Evolutionary conservation across 129 eudicot species (phyloP).

Genomic region (Helianthus tuberosus): DNA sequence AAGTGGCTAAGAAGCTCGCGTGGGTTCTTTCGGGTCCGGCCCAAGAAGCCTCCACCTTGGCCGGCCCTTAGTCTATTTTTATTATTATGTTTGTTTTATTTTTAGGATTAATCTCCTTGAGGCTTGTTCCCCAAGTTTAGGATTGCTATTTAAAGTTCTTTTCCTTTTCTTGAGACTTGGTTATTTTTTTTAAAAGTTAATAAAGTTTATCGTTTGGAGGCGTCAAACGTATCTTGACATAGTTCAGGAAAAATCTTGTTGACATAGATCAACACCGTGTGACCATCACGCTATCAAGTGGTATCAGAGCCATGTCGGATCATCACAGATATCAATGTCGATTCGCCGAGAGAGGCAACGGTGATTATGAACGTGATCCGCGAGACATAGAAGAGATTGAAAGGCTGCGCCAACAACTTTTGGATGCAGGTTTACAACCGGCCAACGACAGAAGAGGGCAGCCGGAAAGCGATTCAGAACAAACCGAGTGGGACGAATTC

Average conservation of each 20-base stretch:
- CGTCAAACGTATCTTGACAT: too few species aligned
- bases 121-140: too few species aligned
- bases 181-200: too few species aligned
- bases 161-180: too few species aligned
- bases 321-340: background rate
- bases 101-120: too few species aligned
- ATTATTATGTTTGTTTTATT: too few species aligned
- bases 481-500: background rate
- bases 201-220: background rate
- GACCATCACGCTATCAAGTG: background rate
- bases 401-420: background rate
- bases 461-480: background rate
- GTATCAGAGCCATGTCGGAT: conserved; percentile 2
- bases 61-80: too few species aligned
- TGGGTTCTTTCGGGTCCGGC: too few species aligned
- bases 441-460: background rate
- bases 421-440: background rate
- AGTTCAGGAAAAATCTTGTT: too few species aligned
- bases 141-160: too few species aligned
- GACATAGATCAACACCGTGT: background rate
- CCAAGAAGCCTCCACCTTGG: too few species aligned
- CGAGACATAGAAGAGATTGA: background rate
- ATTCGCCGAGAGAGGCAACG: background rate
- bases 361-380: background rate
- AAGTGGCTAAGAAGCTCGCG: too few species aligned